Base-by-base conservation (phyloP, 169 alveolate genomes). In the Eimeria nieschulzi region DNA sequence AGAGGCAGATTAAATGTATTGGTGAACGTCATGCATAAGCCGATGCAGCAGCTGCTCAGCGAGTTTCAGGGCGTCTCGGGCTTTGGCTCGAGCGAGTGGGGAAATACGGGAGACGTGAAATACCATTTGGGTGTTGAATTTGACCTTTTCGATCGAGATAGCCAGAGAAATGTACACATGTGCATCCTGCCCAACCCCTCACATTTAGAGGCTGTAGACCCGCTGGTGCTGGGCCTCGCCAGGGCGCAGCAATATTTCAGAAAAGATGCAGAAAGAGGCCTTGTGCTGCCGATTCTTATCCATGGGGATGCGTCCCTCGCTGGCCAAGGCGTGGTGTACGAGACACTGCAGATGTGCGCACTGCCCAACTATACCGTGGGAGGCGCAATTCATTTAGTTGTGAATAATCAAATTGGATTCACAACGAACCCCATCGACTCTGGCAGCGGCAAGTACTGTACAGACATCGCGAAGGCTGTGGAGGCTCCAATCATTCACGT, bases 251-350 rank as follows among this genome's bases (percentile, higher is more conserved):
- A 97, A 95, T 96, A 96, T 91, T 95, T 88, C 51, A 92, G 95
- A 63, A 87, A 92, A 46, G 98, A 96, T 87, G 19, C 10, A 25
- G 91, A 80, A 56, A 7, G 87, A 12, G 25, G 59, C 17, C 13
- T 23, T 56, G 97, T 97, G 59, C 92, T 97, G 51, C 98, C 98
- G 17, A 94, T 98, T 8, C 91, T 97, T 0, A 94, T 98, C 15
- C 99, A 98, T 94, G 99, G 99, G 53, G 99, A 98, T 92, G 99
- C 99, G 7, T 97, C 99, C 17, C 92, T 98, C 61, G 96, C 99
- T 46, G 99, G 99, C 9, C 98, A 98, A 94, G 99, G 99, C 13
- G 97, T 98, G 23, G 99, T 97, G 9, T 98, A 97, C 93, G 99
- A 98, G 90, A 96, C 99, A 1, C 91, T 97, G 33, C 98, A 98